phyloP scores from a whole-genome alignment of 2,329 filamentous ascomycete genomes.

The Neopestalotiopsis sp. region DNA sequence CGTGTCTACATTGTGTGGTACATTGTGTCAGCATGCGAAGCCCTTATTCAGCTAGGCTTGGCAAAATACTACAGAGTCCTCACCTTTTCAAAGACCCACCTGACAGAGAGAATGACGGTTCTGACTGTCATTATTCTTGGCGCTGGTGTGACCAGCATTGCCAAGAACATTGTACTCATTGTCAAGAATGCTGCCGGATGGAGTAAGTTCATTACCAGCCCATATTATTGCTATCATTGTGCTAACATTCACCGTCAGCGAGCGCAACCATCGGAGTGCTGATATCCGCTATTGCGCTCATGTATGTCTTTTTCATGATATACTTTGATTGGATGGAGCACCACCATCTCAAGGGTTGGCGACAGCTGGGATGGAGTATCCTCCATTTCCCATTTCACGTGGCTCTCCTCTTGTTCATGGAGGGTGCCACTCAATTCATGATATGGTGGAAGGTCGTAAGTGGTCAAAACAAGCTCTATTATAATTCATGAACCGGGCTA shows the following conservation, averaged over 20 bases:
- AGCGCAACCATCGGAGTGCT: constrained; percentile 43
- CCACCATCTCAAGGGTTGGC: constrained; percentile 56
- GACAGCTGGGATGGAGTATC: constrained; percentile 60
- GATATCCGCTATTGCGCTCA: constrained; percentile 39
- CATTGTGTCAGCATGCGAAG: constrained; percentile 57
- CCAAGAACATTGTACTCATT: constrained; percentile 52
- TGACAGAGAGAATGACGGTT: constrained; percentile 67
- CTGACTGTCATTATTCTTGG: constrained; percentile 70
- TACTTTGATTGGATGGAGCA: constrained; percentile 68
- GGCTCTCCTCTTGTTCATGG: constrained; percentile 63
- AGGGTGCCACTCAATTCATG: constrained; percentile 62
- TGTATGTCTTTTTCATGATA: constrained; percentile 48
- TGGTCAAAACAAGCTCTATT: background rate
- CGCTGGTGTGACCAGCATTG: constrained; percentile 64
- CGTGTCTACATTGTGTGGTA: constrained; percentile 52
- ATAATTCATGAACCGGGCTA: background rate
- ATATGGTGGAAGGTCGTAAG: constrained; percentile 43
- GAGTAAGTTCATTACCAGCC: constrained; percentile 35
- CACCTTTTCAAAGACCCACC: constrained; percentile 64
- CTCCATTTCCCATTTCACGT: constrained; percentile 69
- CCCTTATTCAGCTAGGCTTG: constrained; percentile 52
- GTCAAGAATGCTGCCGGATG: constrained; percentile 42
- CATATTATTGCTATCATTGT: background rate
- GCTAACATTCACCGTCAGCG: constrained; percentile 28
- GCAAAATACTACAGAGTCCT: constrained; percentile 60